These are phyloP conservation scores for Sclerotinia spermophila DNA, from an alignment of 2,329 filamentous ascomycete species.

Conservation along the genomic window DNA sequence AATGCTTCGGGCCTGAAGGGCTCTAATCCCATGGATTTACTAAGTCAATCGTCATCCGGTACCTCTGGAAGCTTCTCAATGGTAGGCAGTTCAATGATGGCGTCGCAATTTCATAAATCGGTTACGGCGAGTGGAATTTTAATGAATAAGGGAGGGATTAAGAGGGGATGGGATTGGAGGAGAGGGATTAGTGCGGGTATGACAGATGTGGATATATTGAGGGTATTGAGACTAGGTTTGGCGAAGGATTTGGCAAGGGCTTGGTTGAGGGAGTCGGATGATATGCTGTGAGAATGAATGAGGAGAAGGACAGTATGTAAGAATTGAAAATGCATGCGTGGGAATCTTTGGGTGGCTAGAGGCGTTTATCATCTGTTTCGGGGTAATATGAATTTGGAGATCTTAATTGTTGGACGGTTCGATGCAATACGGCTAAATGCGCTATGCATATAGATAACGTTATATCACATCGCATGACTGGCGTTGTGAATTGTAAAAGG, in stretches of 20 bases:
- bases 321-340: slow-evolving; percentile 4
- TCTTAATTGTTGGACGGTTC: neutral
- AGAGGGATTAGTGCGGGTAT: slow-evolving; percentile 53
- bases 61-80: slow-evolving; percentile 56
- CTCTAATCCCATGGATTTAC: slow-evolving; percentile 61
- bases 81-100: slow-evolving; percentile 70
- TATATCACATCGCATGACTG: neutral
- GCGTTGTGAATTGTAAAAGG: neutral
- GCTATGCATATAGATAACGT: neutral
- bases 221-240: slow-evolving; percentile 66
- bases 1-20: slow-evolving; percentile 61
- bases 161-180: slow-evolving; percentile 72
- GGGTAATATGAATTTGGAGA: neutral
- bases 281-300: slow-evolving; percentile 27
- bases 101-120: slow-evolving; percentile 58
- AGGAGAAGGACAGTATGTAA: neutral
- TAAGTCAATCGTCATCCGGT: slow-evolving; percentile 62
- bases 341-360: neutral
- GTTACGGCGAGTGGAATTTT: slow-evolving; percentile 50
- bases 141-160: slow-evolving; percentile 44
- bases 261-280: slow-evolving; percentile 65
- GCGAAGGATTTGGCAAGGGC: slow-evolving; percentile 69
- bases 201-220: slow-evolving; percentile 67
- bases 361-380: neutral
- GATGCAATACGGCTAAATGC: neutral